A percentile compares a stretch with the other conserved stretches of the same genome.
phyloP scores from a whole-genome alignment of 2,329 filamentous ascomycete species.

The Cryphonectria radicalis region DNA sequence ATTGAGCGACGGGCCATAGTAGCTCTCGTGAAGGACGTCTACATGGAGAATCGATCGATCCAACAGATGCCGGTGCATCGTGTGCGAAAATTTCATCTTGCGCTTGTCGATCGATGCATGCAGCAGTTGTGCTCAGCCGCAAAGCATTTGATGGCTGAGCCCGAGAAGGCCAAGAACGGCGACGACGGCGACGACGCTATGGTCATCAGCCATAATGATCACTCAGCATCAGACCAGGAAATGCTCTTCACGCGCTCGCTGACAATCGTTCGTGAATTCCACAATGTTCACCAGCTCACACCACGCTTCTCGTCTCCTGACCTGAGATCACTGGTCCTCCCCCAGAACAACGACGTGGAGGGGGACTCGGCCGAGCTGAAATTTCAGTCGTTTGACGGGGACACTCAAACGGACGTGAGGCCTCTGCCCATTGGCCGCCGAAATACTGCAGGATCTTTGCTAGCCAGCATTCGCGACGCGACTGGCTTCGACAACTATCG shows the following conservation, averaged over 20 bases:
- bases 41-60: constrained; percentile 64
- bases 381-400: constrained; percentile 74
- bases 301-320: constrained; percentile 64
- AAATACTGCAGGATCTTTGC: constrained; percentile 72
- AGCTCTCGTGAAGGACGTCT: constrained; percentile 72
- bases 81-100: constrained; percentile 65
- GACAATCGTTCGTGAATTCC: constrained; percentile 68
- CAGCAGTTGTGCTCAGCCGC: constrained; percentile 70
- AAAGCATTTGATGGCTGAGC: constrained; percentile 50
- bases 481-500: constrained; percentile 79
- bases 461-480: constrained; percentile 66
- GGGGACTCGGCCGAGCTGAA: constrained; percentile 70
- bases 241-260: constrained; percentile 71
- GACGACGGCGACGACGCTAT: constrained; percentile 58
- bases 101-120: constrained; percentile 75
- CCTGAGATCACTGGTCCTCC: constrained; percentile 56
- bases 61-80: constrained; percentile 52
- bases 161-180: constrained; percentile 42
- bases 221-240: constrained; percentile 51
- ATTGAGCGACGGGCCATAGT: constrained; percentile 72
- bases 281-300: constrained; percentile 66
- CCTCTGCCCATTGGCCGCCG: constrained; percentile 68
- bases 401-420: constrained; percentile 62
- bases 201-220: constrained; percentile 53
- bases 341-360: constrained; percentile 55